Percentiles rank a stretch among this genome's conserved stretches.
Evolutionary conservation across 306 rosid species (phyloP).

Genomic region (Calophaca sinica): DNA sequence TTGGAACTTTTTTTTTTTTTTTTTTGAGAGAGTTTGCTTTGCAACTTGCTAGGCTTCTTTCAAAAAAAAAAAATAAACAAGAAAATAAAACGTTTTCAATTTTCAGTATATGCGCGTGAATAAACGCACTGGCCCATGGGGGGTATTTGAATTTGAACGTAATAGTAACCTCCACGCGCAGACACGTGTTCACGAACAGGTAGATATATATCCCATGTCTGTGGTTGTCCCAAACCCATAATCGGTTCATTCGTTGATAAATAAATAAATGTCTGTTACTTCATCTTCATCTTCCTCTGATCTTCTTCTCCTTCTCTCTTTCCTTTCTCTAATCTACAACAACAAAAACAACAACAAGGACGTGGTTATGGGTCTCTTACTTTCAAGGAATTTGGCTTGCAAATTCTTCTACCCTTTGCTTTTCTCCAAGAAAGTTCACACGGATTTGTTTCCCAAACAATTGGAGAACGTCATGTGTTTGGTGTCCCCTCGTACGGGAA

Average conservation of each 20-base stretch:
- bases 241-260: neutral
- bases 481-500: constrained; percentile 73
- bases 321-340: neutral
- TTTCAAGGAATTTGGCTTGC: constrained; percentile 58
- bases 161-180: constrained; percentile 37
- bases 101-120: constrained; percentile 43
- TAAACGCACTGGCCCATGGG: constrained; percentile 40
- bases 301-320: neutral
- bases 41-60: neutral
- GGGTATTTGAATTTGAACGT: constrained; percentile 7
- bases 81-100: neutral
- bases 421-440: constrained; percentile 44
- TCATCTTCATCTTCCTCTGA: neutral
- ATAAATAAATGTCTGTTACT: constrained; percentile 11
- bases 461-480: constrained; percentile 57
- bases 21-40: too few relatives aligned
- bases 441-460: constrained; percentile 52
- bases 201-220: constrained; percentile 18
- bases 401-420: constrained; percentile 52
- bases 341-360: neutral
- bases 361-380: constrained; percentile 63
- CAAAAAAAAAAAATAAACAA: neutral
- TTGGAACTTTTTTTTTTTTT: too few relatives aligned
- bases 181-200: constrained; percentile 34
- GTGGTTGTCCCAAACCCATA: constrained; percentile 1